Conservation (phyloP, 2,329 filamentous ascomycete genomes). For the Scytalidium lignicola region DNA sequence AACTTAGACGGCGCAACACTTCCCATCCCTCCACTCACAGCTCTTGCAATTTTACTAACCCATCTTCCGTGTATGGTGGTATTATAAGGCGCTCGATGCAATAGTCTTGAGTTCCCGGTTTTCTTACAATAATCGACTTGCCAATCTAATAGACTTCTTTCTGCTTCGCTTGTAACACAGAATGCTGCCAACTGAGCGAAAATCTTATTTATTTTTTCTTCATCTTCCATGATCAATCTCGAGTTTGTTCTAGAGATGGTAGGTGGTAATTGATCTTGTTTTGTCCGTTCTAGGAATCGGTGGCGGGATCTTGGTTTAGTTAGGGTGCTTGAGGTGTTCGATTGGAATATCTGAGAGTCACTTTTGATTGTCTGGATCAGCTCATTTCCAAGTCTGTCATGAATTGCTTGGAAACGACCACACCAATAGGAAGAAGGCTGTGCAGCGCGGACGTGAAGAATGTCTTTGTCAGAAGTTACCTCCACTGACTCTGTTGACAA, state of each 20-base stretch:
- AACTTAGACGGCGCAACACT: not conserved
- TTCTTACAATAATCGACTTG: conserved; percentile 41
- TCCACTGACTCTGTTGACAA: not conserved
- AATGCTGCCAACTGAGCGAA: conserved; percentile 42
- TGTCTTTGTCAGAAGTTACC: conserved; percentile 4
- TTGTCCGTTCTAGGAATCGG: not conserved
- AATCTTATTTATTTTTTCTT: conserved; percentile 37
- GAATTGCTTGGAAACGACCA: conserved; percentile 53
- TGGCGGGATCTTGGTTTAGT: not conserved
- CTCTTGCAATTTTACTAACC: not conserved
- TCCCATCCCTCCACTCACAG: not conserved
- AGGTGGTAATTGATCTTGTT: not conserved
- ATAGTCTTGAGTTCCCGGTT: conserved; percentile 6
- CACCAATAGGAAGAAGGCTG: conserved; percentile 54
- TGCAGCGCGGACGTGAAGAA: conserved; percentile 33
- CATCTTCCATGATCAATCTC: too few relatives aligned
- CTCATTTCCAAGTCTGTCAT: conserved; percentile 48
- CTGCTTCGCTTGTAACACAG: conserved; percentile 44
- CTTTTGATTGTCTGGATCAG: conserved; percentile 20
- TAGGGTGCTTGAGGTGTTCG: not conserved
- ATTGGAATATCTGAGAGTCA: conserved; percentile 4
- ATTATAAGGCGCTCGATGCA: conserved; percentile 1
- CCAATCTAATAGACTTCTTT: conserved; percentile 42
- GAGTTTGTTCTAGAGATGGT: too few relatives aligned
- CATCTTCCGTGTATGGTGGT: not conserved